Conservation (phyloP, 352 stramenopile species). For the Pythium aristosporum region DNA sequence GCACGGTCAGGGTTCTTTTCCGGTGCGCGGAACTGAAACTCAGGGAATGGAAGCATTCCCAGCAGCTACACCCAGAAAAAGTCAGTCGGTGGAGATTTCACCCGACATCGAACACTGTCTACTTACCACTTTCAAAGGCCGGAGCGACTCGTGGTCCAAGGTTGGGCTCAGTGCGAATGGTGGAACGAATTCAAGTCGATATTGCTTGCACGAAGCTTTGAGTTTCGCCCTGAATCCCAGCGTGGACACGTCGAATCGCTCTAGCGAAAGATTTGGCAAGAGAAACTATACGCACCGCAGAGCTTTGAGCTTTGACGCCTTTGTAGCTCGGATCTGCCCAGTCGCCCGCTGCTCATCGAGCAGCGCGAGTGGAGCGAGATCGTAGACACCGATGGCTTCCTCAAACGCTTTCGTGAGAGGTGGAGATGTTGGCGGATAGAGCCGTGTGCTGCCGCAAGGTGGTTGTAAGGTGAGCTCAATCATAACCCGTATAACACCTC, state of each 20-base stretch:
- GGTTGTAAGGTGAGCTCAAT: background rate
- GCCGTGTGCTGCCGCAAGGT: background rate
- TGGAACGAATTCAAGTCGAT: background rate
- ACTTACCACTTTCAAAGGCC: background rate
- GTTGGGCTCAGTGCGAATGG: background rate
- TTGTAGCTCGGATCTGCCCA: background rate
- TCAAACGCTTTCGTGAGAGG: conserved; percentile 1
- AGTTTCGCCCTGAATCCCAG: background rate
- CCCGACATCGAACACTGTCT: background rate
- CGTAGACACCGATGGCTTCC: conserved; percentile 3
- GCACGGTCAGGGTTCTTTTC: background rate
- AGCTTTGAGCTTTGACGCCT: background rate
- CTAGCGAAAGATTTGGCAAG: background rate
- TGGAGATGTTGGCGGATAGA: conserved; percentile 12
- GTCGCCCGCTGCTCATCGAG: conserved; percentile 17
- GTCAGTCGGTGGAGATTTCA: too few relatives aligned
- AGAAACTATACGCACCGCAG: conserved; percentile 1
- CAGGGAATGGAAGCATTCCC: background rate
- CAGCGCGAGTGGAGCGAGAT: conserved; percentile 11
- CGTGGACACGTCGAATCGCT: too few relatives aligned
- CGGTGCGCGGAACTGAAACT: background rate
- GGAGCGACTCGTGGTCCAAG: background rate
- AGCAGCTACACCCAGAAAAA: background rate
- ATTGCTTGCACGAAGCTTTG: background rate
- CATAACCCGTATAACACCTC: background rate